Evolutionary conservation across 495 filamentous ascomycete species (phyloP), one percentile per base, ranked within the genome.

Genomic region (Melanomma pulvis-pyrius): DNA sequence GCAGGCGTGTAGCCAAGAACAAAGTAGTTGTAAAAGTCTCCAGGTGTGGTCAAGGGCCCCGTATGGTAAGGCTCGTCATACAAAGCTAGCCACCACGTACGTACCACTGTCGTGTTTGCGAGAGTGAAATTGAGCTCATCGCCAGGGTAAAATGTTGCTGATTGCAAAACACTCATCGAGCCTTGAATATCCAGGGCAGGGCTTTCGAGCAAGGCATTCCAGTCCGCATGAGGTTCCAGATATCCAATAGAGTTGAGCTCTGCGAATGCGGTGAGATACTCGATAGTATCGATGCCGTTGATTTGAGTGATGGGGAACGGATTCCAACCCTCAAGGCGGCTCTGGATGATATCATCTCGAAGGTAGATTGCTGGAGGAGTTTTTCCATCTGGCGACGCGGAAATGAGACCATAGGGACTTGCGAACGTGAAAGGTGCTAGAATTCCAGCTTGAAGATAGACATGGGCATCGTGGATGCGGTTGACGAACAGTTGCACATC

Each of bases 161-260:
- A 72, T 22, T 71, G 71, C 47, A 76, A 82, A 15, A 71, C 61
- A 49, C 71, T 78, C n/a, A 75, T 67, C 17, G 51, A 9, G 0
- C 69, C 76, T 49, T 79, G 76, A 50, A 85, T 76, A 65, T 81
- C 77, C 41, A 67, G 69, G n/a, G 76, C 78, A 13, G 81, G 76
- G 65, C 68, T 80, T 6, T 68, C 63, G 74, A 85, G 79, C 49
- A 85, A 64, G 21, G 79, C 52, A 62, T 85, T 85, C 75, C 77
- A 85, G 54, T 84, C 82, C 1, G 80, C 77, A 63, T 85, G 74
- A 0, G 76, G 73, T 36, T 85, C 82, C 1, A 83, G 61, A 34
- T 68, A 71, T 34, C 82, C 81, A 11, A 68, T 46, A 0, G 77
- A 70, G 51, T 83, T 80, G 0, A 65, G 52, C 8, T 71, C 71